These are phyloP conservation scores for Globisporangium megalacanthum DNA, from an alignment of 352 stramenopile genomes.

Conservation along the genomic window DNA sequence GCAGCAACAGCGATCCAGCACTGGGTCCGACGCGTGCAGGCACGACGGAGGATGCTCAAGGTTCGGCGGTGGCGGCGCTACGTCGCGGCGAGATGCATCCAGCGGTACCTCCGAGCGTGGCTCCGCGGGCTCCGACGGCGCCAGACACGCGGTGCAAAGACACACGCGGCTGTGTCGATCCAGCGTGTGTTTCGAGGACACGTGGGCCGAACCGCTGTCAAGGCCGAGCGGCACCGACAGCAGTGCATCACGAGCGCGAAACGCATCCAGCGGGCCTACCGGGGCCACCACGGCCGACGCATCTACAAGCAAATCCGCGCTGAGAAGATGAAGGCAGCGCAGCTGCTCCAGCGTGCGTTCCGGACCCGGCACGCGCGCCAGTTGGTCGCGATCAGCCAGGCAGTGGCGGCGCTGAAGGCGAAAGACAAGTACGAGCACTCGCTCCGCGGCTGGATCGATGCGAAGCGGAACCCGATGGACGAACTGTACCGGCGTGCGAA, in stretches of 20 bases:
- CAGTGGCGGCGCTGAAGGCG: conserved; percentile 39
- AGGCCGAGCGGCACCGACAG: conserved; percentile 22
- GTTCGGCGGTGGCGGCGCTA: conserved; percentile 36
- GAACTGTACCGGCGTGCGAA: conserved; percentile 55
- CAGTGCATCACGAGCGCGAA: conserved; percentile 19
- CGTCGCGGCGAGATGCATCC: conserved; percentile 37
- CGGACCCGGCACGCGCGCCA: conserved; percentile 34
- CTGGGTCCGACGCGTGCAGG: conserved; percentile 38
- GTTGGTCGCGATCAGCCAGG: conserved; percentile 53
- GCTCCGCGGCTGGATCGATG: conserved; percentile 38
- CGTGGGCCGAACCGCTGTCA: conserved; percentile 23
- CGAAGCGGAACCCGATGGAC: conserved; percentile 58
- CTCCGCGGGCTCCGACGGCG: conserved; percentile 26
- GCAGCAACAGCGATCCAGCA: conserved; percentile 40
- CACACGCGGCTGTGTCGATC: conserved; percentile 27
- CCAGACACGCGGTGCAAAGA: conserved; percentile 29
- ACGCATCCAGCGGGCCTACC: conserved; percentile 42
- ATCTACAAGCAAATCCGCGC: conserved; percentile 16
- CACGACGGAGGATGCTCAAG: conserved; percentile 33
- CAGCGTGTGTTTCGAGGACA: conserved; percentile 48
- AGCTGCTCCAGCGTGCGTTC: conserved; percentile 41
- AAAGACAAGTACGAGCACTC: conserved; percentile 56
- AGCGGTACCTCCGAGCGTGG: conserved; percentile 50
- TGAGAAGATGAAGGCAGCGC: conserved; percentile 31
- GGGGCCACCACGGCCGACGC: conserved; percentile 27